A percentile compares a stretch with the other conserved stretches of the same genome.
Conservation (phyloP, 768 basidiomycete species). For the Clitopilus passeckerianus region DNA sequence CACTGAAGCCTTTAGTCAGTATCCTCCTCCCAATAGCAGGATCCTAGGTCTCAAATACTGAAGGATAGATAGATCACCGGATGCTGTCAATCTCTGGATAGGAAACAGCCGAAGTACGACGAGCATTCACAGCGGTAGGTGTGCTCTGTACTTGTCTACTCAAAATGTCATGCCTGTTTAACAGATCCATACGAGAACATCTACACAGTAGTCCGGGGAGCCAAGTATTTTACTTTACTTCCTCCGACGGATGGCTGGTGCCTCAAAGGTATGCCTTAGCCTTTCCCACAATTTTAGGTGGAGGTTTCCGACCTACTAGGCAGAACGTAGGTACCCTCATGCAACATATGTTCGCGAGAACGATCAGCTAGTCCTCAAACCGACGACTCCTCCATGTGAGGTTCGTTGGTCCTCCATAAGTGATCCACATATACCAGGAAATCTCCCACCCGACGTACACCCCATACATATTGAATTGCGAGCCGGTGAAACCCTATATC, state of each 20-base stretch:
- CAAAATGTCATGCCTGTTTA: background rate
- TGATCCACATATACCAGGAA: conserved; percentile 46
- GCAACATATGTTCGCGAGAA: conserved; percentile 54
- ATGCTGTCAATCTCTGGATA: conserved; percentile 94
- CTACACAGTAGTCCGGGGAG: conserved; percentile 80
- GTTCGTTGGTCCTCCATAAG: conserved; percentile 81
- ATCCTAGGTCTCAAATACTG: background rate
- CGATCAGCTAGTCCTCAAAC: conserved; percentile 17
- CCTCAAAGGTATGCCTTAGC: conserved; percentile 52
- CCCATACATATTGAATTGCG: conserved; percentile 63
- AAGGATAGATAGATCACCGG: conserved; percentile 53
- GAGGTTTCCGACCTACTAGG: conserved; percentile 1
- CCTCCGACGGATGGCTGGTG: conserved; percentile 90
- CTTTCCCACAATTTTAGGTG: background rate
- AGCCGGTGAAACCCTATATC: conserved; percentile 78
- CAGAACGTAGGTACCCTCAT: conserved; percentile 62
- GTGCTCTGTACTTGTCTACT: background rate
- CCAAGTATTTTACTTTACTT: conserved; percentile 81
- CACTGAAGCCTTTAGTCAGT: conserved; percentile 70
- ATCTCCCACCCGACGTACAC: conserved; percentile 46
- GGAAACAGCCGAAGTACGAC: conserved; percentile 75
- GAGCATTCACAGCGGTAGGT: conserved; percentile 79
- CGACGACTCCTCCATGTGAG: conserved; percentile 23
- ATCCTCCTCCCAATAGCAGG: background rate
- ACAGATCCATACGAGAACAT: conserved; percentile 92